Evolutionary conservation across 371 early-diverging fungal species (phyloP), one percentile per base, ranked within the genome.

Genomic region (Batrachochytrium dendrobatidis): DNA sequence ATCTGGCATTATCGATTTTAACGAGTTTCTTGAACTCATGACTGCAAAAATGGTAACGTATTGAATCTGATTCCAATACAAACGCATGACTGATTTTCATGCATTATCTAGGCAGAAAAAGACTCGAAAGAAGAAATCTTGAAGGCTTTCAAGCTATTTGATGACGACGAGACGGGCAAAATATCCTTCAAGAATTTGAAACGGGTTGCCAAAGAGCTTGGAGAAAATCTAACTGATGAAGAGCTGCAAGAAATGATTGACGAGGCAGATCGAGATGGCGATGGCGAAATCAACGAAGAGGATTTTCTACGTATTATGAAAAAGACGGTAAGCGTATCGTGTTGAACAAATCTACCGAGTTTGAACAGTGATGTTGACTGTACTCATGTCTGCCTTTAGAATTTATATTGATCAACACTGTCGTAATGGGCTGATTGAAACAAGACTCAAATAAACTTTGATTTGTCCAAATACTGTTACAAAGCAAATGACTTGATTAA

Each of bases 171-270:
- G 12, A 55, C 55, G n/a, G 48, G 59, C 51, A 49, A 49, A 15
- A 59, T 61, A 28, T 39, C 44, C 1, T 50, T 82, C 56, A 75
- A 76, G 50, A 76, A 79, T 33, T 56, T 70, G 8, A 51, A 58
- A 24, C 39, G 60, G 22, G 61, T 68, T 4, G 82, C 86, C 30
- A 58, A 63, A 12, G 71, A 79, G 39, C 68, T 87, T 2, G 85
- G 83, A 1, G 83, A 85, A 34, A 60, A 71, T 25, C 61, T 89
- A 57, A 84, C 75, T 6, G 77, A 80, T 10, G 78, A 83, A 49
- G 89, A 89, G 58, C 62, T 91, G 18, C 73, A 73, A 34, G 89
- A 86, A 60, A 89, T 91, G 90, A 80, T 91, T 53, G 74, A 77
- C 22, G 84, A 84, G 62, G 89, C 86, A 1, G 90, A 88, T 68